Conservation (phyloP, 495 filamentous ascomycete species). For the Platismatia glauca region DNA sequence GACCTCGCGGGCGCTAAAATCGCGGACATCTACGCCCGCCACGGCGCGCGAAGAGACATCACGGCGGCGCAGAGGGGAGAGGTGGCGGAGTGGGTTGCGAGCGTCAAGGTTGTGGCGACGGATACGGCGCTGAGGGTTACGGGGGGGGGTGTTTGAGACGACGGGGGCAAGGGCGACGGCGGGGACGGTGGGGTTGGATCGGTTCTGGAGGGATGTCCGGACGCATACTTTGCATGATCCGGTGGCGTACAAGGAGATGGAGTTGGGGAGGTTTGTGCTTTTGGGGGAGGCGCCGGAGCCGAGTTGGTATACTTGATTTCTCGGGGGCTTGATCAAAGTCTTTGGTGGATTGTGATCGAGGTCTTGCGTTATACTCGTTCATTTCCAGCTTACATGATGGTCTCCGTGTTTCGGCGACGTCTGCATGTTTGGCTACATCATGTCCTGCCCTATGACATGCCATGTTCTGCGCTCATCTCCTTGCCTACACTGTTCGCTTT, state of each 20-base stretch:
- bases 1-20: constrained; percentile 43
- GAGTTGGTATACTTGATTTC: constrained; percentile 44
- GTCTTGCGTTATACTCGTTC: too few relatives aligned
- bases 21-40: constrained; percentile 33
- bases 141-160: constrained; percentile 48
- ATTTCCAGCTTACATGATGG: too few relatives aligned
- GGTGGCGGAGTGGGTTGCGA: constrained; percentile 50
- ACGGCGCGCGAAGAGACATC: constrained; percentile 31
- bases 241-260: constrained; percentile 51
- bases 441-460: too few relatives aligned
- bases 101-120: constrained; percentile 50
- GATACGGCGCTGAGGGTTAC: constrained; percentile 48
- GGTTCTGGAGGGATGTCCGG: constrained; percentile 53
- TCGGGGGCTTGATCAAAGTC: too few relatives aligned
- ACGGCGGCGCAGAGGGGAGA: constrained; percentile 44
- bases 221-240: constrained; percentile 56
- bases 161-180: constrained; percentile 47
- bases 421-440: too few relatives aligned
- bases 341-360: too few relatives aligned
- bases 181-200: constrained; percentile 46
- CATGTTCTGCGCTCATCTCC: too few relatives aligned
- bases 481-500: too few relatives aligned
- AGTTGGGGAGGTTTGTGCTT: constrained; percentile 46
- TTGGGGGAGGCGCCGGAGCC: constrained; percentile 43
- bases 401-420: too few relatives aligned